Conservation (phyloP, 1,284 basidiomycete genomes). For the Sporisorium exsertum region DNA sequence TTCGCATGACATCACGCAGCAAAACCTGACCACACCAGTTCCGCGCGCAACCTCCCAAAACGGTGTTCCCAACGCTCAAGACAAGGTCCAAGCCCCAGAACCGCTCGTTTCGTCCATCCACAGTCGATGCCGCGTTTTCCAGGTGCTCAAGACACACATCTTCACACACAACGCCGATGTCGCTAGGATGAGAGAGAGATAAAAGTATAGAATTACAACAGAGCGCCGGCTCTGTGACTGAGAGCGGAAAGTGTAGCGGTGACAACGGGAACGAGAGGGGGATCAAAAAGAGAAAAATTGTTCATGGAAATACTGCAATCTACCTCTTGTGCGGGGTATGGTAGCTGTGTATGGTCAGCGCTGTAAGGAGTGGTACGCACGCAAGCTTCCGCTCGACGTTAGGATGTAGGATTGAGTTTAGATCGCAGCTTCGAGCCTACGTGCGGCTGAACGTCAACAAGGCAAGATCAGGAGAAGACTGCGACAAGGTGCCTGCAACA, state of each 20-base stretch:
- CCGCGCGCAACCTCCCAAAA: too few species aligned
- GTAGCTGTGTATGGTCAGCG: neutral
- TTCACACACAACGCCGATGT: too few species aligned
- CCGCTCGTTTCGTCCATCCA: too few species aligned
- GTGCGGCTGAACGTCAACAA: conserved; percentile 12
- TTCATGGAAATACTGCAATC: neutral
- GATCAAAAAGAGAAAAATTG: conserved; percentile 5
- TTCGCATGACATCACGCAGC: too few species aligned
- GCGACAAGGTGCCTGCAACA: conserved; percentile 8
- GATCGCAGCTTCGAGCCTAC: neutral
- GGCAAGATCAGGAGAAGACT: conserved; percentile 38
- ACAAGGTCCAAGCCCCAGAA: too few species aligned
- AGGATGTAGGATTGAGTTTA: too few species aligned
- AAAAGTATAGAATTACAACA: conserved; percentile 50
- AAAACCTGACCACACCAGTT: too few species aligned
- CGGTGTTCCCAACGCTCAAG: too few species aligned
- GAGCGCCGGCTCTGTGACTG: conserved; percentile 28
- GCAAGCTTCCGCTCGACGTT: too few species aligned
- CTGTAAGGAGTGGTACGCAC: neutral
- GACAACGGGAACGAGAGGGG: neutral
- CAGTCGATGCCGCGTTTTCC: too few species aligned
- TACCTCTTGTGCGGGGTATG: neutral
- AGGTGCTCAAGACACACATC: too few species aligned
- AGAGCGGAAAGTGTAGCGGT: neutral
- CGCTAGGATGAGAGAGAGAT: too few species aligned